A percentile compares a stretch with the other conserved stretches of the same genome.
These are phyloP conservation scores for Fusarium sp. DNA, from an alignment of 2,329 filamentous ascomycete genomes.

Conservation along the genomic window DNA sequence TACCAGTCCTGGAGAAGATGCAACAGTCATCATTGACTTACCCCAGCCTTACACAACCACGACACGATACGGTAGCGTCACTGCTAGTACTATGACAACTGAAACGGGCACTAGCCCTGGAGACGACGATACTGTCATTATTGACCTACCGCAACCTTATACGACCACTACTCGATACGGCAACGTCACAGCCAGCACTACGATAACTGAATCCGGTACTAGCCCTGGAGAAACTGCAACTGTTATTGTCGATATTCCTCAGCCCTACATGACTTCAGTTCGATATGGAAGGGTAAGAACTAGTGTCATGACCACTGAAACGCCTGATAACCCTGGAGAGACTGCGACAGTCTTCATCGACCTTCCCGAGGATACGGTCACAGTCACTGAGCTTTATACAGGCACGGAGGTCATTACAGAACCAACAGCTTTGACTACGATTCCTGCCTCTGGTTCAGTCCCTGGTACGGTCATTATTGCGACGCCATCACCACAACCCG, in stretches of 20 bases:
- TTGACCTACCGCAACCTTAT: slow-evolving; percentile 1
- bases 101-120: neutral
- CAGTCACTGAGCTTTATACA: slow-evolving; percentile 11
- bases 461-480: slow-evolving; percentile 7
- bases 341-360: slow-evolving; percentile 9
- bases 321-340: neutral
- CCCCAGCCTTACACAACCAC: neutral
- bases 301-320: neutral
- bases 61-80: neutral
- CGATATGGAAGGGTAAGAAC: neutral
- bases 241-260: neutral
- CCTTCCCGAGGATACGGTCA: slow-evolving; percentile 1
- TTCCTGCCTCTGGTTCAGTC: slow-evolving; percentile 2
- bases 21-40: neutral
- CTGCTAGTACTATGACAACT: neutral
- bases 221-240: neutral
- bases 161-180: slow-evolving; percentile 3
- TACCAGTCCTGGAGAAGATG: neutral
- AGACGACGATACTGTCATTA: neutral
- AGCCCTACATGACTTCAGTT: neutral
- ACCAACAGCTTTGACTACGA: neutral
- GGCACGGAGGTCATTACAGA: neutral
- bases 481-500: neutral
- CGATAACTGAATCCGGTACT: neutral
- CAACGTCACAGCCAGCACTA: neutral